phyloP scores from a whole-genome alignment of 2,329 filamentous ascomycete genomes.

The Aspergillus pseudoterreus region DNA sequence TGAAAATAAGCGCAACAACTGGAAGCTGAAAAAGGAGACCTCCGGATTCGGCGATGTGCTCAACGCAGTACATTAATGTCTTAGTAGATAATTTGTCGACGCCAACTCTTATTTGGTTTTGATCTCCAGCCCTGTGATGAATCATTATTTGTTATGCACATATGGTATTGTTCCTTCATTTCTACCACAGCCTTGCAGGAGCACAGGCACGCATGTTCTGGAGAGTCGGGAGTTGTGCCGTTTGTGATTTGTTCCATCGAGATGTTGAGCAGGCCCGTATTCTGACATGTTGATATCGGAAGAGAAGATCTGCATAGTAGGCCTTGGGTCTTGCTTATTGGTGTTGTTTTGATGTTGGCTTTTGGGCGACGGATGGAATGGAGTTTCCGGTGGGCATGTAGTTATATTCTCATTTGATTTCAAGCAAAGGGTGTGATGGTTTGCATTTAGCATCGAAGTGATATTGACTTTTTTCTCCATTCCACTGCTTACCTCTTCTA shows the following conservation, averaged over 20 bases:
- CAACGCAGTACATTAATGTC: conserved; percentile 32
- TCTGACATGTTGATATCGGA: neutral
- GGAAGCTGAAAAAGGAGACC: conserved; percentile 42
- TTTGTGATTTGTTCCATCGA: too few relatives aligned
- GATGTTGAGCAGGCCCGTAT: too few relatives aligned
- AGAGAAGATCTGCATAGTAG: neutral
- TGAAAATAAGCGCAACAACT: conserved; percentile 47
- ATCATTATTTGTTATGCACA: conserved; percentile 4
- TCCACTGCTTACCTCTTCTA: conserved; percentile 3
- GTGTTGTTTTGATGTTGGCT: neutral
- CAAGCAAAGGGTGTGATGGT: neutral
- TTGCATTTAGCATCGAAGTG: neutral
- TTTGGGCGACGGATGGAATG: neutral
- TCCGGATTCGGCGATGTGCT: conserved; percentile 35
- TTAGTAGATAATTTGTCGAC: conserved; percentile 9
- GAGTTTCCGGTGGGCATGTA: conserved; percentile 1
- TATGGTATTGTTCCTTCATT: neutral
- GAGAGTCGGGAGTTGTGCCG: neutral
- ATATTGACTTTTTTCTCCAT: neutral
- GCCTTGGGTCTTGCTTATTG: neutral
- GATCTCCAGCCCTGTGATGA: conserved; percentile 6
- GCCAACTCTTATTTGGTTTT: neutral
- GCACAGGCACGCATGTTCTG: neutral
- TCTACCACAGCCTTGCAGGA: neutral
- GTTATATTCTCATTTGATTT: neutral